Evolutionary conservation across 352 stramenopile genomes (phyloP), one percentile per base, ranked within the genome.

Genomic region (Phytophthora chlamydospora): DNA sequence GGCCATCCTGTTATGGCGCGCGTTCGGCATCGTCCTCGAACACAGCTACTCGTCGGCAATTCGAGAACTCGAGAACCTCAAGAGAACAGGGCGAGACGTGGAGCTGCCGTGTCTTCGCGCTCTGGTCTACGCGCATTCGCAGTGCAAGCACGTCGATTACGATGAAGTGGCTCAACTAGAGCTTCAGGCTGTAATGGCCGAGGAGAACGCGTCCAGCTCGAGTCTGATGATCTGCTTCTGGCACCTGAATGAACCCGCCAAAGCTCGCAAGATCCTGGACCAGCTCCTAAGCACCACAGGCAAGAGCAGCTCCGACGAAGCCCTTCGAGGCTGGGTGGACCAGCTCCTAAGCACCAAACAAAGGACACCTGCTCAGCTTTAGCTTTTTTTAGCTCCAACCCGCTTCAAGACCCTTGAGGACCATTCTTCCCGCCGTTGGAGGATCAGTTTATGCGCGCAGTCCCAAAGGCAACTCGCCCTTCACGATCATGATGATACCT

Each of bases 1-100:
- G 16, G 58, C 67, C n/a, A 68, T 97, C 13, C 27, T 93, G 38
- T 97, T 96, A 67, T 97, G 90, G 90, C 74, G 86, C 11, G 85
- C 87, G 16, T 93, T 96, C 59, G 84, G 73, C 10, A 88, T 95
- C 56, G 82, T 76, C 1, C 66, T 95, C 45, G 85, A 96, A 57
- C 75, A 80, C 29, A 90, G 78, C 61, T 86, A 80, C 47, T 90
- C 82, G 49, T 91, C 84, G 4, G 86, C 85, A 32, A 94, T 97
- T 60, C 88, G 89, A 31, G 80, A 95, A 36, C 72, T 97, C 17
- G 90, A 97, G 50, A 84, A 69, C 56, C 73, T 97, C 24, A 91
- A 90, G 53, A 80, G 79, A 71, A 86, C 79, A 6, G 65, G 46
- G 8, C 85, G 81, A 49, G 83, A 93, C n/a, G 77, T 93, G 10